A percentile compares a stretch with the other conserved stretches of the same genome.
These are phyloP conservation scores for Trichoderma harzianum DNA, from an alignment of 2,329 filamentous ascomycete genomes.

Conservation along the genomic window DNA sequence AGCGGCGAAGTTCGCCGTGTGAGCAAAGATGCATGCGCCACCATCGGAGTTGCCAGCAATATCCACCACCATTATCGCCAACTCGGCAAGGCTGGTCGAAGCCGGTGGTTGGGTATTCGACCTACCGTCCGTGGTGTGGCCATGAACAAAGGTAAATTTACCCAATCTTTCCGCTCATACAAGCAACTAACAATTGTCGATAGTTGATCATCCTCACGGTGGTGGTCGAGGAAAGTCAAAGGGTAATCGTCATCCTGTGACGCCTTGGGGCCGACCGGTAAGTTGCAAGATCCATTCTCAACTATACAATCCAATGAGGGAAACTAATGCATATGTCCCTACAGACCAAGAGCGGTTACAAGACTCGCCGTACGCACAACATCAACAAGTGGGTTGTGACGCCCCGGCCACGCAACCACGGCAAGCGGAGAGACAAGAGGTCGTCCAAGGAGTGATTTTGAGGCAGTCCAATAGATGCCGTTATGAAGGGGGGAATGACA, in stretches of 20 bases:
- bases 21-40: slow-evolving; percentile 88
- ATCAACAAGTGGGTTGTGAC: slow-evolving; percentile 88
- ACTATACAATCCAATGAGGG: not conserved
- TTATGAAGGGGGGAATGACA: not conserved
- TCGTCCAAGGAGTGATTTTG: slow-evolving; percentile 28
- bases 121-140: slow-evolving; percentile 95
- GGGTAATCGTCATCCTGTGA: slow-evolving; percentile 92
- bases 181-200: slow-evolving; percentile 17
- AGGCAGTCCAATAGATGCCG: slow-evolving; percentile 15
- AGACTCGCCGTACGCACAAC: slow-evolving; percentile 85
- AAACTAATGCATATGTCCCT: not conserved
- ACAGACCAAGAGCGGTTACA: slow-evolving; percentile 80
- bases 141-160: slow-evolving; percentile 83
- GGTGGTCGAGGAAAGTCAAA: slow-evolving; percentile 99
- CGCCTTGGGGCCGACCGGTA: slow-evolving; percentile 94
- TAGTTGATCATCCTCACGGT: slow-evolving; percentile 93
- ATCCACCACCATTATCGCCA: slow-evolving; percentile 84
- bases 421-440: slow-evolving; percentile 73
- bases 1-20: slow-evolving; percentile 91
- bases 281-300: slow-evolving; percentile 37
- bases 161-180: not conserved
- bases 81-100: slow-evolving; percentile 91
- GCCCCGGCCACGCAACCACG: slow-evolving; percentile 81
- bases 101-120: slow-evolving; percentile 88
- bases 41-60: slow-evolving; percentile 92